These are phyloP conservation scores for Clonostachys rhizophaga DNA, from an alignment of 2,329 filamentous ascomycete species.

Conservation along the genomic window DNA sequence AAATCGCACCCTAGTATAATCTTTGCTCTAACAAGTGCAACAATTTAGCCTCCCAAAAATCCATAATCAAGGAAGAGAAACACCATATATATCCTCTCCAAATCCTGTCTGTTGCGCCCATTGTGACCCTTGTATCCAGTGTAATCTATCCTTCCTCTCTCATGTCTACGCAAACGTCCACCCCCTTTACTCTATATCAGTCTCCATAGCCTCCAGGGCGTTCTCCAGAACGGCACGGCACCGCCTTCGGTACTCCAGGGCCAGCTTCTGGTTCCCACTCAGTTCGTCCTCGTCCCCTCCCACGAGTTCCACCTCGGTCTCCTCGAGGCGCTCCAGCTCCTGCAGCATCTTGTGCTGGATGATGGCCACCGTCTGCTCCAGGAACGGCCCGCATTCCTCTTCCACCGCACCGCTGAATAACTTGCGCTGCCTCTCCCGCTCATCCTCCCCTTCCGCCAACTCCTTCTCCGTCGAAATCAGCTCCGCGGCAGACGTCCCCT, in stretches of 20 bases:
- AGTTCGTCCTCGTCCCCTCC: conserved; percentile 27
- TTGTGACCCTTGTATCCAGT: no score
- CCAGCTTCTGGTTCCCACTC: conserved; percentile 41
- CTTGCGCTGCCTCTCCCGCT: conserved; percentile 9
- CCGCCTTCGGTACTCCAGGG: conserved; percentile 40
- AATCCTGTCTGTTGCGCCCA: no score
- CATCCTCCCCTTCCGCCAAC: conserved; percentile 19
- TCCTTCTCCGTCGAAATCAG: conserved; percentile 9
- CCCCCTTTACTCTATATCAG: conserved; percentile 6
- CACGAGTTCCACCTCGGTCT: conserved; percentile 36
- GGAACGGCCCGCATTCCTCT: conserved; percentile 17
- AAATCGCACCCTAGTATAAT: no score
- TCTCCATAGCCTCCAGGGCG: conserved; percentile 32
- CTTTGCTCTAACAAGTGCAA: no score
- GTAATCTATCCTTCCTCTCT: no score
- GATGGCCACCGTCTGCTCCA: conserved; percentile 29
- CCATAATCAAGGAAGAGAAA: no score
- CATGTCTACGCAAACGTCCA: neutral
- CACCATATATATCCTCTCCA: no score
- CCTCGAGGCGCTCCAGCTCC: conserved; percentile 37
- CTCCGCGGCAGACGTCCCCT: conserved; percentile 12
- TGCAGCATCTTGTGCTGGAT: conserved; percentile 37
- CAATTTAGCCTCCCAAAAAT: no score
- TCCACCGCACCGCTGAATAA: conserved; percentile 23
- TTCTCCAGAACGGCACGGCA: conserved; percentile 42